phyloP scores from a whole-genome alignment of 108 stramenopile genomes.

The Nitzschia sp. region DNA sequence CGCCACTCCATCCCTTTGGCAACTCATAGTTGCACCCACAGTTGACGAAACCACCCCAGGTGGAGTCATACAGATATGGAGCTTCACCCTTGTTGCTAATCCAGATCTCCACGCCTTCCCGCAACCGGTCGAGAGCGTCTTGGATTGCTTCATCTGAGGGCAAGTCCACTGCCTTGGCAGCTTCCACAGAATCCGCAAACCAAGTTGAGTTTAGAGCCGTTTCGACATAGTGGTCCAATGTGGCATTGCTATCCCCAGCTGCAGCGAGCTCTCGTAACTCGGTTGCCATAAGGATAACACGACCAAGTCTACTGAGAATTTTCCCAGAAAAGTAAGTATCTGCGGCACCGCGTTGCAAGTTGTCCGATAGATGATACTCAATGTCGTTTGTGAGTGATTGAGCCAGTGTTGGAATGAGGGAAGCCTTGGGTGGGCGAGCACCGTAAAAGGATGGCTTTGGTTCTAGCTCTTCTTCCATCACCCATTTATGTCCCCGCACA shows the following conservation, averaged over 20 bases:
- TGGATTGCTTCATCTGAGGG: slow-evolving; percentile 47
- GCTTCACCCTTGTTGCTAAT: slow-evolving; percentile 65
- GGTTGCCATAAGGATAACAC: slow-evolving; percentile 70
- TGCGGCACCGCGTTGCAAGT: slow-evolving; percentile 76
- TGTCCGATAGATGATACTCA: slow-evolving; percentile 54
- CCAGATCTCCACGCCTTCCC: slow-evolving; percentile 66
- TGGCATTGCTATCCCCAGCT: not conserved
- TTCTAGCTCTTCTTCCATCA: slow-evolving; percentile 24
- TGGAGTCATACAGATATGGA: slow-evolving; percentile 70
- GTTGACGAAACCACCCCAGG: slow-evolving; percentile 83
- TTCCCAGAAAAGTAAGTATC: slow-evolving; percentile 93
- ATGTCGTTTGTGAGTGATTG: slow-evolving; percentile 47
- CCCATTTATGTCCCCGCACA: slow-evolving; percentile 27
- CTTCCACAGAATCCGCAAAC: slow-evolving; percentile 1
- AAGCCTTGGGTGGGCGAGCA: slow-evolving; percentile 48
- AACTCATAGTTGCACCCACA: slow-evolving; percentile 79
- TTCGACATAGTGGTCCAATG: slow-evolving; percentile 26
- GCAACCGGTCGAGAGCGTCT: slow-evolving; percentile 45
- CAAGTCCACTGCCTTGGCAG: slow-evolving; percentile 26
- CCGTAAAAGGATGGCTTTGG: slow-evolving; percentile 46
- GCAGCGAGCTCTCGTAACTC: slow-evolving; percentile 44
- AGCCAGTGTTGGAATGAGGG: slow-evolving; percentile 43
- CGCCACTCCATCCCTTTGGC: slow-evolving; percentile 3
- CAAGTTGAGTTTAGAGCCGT: slow-evolving; percentile 27
- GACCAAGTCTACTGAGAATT: slow-evolving; percentile 72